phyloP scores from a whole-genome alignment of 495 filamentous ascomycete genomes.

The Pyronema domesticum region DNA sequence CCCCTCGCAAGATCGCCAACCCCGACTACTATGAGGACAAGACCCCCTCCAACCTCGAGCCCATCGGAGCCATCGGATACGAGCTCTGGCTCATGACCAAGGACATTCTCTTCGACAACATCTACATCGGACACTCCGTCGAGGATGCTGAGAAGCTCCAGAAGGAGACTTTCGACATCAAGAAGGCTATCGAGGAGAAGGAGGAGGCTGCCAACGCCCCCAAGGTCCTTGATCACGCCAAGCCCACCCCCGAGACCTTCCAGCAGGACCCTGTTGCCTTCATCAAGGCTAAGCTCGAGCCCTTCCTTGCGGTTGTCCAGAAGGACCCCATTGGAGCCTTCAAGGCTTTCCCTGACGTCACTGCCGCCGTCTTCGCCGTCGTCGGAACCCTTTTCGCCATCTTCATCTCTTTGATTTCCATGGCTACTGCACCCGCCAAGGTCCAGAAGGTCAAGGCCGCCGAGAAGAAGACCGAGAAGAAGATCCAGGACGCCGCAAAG shows the following conservation, averaged over 20 bases:
- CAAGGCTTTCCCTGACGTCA: conserved; percentile 81
- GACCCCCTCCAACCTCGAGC: conserved; percentile 87
- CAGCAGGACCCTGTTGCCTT: conserved; percentile 78
- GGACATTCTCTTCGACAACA: conserved; percentile 98
- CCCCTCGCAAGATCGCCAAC: conserved; percentile 90
- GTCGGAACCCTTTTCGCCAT: conserved; percentile 50
- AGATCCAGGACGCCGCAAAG: conserved; percentile 14
- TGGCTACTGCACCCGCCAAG: conserved; percentile 29
- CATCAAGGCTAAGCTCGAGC: conserved; percentile 77
- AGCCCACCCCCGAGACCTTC: conserved; percentile 62
- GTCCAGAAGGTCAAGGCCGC: conserved; percentile 13
- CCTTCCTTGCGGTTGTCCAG: conserved; percentile 71
- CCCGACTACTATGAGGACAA: conserved; percentile 97
- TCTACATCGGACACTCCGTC: conserved; percentile 97
- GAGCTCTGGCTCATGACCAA: conserved; percentile 99
- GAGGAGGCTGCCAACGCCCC: conserved; percentile 72
- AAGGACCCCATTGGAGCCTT: conserved; percentile 76
- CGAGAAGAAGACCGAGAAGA: conserved; percentile 13
- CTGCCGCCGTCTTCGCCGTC: conserved; percentile 55
- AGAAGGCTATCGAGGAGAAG: conserved; percentile 66
- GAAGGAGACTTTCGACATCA: conserved; percentile 81
- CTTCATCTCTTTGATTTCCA: conserved; percentile 36
- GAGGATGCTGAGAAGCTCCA: conserved; percentile 84
- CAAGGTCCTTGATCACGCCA: conserved; percentile 46
- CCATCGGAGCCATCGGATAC: conserved; percentile 94